These are phyloP conservation scores for Phlegmacium glaucopus DNA, from an alignment of 768 basidiomycete species.

Conservation along the genomic window DNA sequence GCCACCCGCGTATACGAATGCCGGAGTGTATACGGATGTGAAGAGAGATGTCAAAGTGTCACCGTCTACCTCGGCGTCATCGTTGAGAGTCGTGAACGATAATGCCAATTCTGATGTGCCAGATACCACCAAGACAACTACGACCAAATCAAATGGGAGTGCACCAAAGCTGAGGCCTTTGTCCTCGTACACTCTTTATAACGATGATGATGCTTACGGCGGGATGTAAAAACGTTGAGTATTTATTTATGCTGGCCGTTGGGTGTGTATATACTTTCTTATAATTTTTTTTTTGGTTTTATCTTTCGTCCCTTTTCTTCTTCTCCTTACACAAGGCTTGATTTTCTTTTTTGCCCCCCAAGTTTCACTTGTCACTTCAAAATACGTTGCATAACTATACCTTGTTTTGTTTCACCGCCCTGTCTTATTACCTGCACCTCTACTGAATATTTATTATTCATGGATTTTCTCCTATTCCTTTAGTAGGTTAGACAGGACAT, in stretches of 20 bases:
- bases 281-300: too few species aligned
- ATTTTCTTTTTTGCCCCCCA: too few species aligned
- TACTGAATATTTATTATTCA: too few species aligned
- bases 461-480: too few species aligned
- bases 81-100: neutral
- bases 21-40: slow-evolving; percentile 14
- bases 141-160: neutral
- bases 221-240: slow-evolving; percentile 14
- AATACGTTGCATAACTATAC: too few species aligned
- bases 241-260: too few species aligned
- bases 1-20: slow-evolving; percentile 23
- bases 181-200: slow-evolving; percentile 15
- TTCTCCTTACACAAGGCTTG: neutral
- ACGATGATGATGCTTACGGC: slow-evolving; percentile 21
- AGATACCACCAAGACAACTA: neutral
- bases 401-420: too few species aligned
- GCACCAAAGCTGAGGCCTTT: slow-evolving; percentile 3
- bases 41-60: slow-evolving; percentile 20
- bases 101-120: neutral
- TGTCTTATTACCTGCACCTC: too few species aligned
- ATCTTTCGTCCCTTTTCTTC: too few species aligned
- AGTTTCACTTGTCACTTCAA: too few species aligned
- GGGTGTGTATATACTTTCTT: too few species aligned
- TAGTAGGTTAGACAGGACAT: too few species aligned
- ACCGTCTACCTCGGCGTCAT: neutral